Evolutionary conservation across 495 filamentous ascomycete genomes (phyloP).

Genomic region (Hyaloscypha hepaticicola): DNA sequence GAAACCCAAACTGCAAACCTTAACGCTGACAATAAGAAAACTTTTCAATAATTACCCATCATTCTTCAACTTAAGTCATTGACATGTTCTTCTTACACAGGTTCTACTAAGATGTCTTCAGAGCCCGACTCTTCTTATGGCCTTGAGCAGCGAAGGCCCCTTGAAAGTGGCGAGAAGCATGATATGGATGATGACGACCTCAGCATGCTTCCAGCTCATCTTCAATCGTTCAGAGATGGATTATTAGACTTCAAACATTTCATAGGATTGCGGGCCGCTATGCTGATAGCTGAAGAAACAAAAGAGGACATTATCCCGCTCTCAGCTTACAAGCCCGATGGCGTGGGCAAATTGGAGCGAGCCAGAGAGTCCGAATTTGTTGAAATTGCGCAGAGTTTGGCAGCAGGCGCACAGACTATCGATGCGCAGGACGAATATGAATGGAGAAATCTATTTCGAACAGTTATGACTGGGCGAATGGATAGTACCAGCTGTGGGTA

Average conservation of each 20-base stretch:
- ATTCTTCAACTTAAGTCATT: background rate
- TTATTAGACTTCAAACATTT: conserved; percentile 13
- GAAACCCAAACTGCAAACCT: background rate
- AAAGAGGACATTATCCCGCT: conserved; percentile 9
- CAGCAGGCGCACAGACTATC: background rate
- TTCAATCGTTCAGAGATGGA: background rate
- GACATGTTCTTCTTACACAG: background rate
- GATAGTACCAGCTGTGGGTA: conserved; percentile 3
- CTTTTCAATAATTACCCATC: background rate
- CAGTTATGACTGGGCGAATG: background rate
- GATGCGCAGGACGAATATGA: background rate
- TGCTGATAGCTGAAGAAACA: background rate
- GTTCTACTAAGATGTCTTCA: background rate
- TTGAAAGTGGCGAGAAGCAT: background rate
- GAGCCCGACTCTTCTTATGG: background rate
- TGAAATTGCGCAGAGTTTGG: conserved; percentile 5
- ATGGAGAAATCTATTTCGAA: conserved; percentile 15
- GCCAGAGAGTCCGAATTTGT: conserved; percentile 13
- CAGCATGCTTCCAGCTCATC: background rate
- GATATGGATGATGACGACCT: background rate
- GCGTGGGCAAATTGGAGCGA: background rate
- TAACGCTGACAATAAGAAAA: background rate
- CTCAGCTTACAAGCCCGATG: conserved; percentile 10
- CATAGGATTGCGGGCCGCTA: background rate
- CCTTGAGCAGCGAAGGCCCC: background rate